Evolutionary conservation across 352 stramenopile species (phyloP), one percentile per base, ranked within the genome.

Genomic region (Globisporangium solare): DNA sequence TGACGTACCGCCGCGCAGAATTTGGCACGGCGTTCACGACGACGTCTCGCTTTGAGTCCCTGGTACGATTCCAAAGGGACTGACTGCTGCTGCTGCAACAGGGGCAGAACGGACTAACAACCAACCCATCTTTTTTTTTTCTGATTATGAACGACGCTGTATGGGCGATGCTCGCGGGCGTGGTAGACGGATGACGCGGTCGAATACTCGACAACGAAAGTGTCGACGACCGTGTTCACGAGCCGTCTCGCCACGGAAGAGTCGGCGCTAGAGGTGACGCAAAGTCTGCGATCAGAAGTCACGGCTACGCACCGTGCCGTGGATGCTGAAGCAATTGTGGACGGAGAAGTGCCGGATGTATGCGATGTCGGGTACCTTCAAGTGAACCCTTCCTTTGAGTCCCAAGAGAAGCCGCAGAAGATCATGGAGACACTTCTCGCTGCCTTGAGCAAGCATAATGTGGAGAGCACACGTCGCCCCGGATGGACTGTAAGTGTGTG

Each of bases 341-440:
- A 47, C 61, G 75, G 67, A 58, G 71, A 84, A 40, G 70, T 90
- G 1, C 80, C 80, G 0, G 69, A 83, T 48, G 74, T 71, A 12
- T 35, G 35, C n/a, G 70, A 73, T 4, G 73, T 83, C 13, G 63
- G 56, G 17, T 90, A 83, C 51, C 74, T 66, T 48, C 67, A 79
- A 56, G 78, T 91, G 32, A 91, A 91, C 62, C 80, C 78, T 40
- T 82, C 67, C 66, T 91, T 91, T 48, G 80, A 91, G 68, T 91
- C 80, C 1, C 65, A 67, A n/a, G 68, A 74, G n/a, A 18, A 62
- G 31, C 54, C 77, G 8, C 46, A 61, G 4, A 65, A 76, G 17
- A 79, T 87, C 48, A 85, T 84, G 37, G 60, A 60, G 12, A 63
- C 65, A n/a, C 70, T 88, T n/a, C 67, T 86, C 49, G 63, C 61